These are phyloP conservation scores for Candida oleophila DNA, from an alignment of 805 yeast species.

Conservation along the genomic window DNA sequence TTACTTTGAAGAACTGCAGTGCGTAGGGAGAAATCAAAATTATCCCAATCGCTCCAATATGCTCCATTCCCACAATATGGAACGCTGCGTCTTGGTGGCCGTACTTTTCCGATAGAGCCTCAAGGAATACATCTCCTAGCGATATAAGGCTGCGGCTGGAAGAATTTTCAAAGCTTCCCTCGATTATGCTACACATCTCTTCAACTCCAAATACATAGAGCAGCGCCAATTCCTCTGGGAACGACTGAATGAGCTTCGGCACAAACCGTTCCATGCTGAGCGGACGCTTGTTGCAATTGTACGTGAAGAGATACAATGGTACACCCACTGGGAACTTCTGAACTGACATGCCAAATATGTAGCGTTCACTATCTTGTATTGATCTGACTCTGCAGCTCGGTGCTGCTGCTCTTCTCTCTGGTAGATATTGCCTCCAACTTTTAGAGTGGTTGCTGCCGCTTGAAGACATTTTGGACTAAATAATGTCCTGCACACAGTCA, in stretches of 20 bases:
- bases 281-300: slow-evolving; percentile 54
- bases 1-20: slow-evolving; percentile 26
- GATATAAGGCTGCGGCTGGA: slow-evolving; percentile 38
- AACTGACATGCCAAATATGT: background rate
- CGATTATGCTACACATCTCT: slow-evolving; percentile 57
- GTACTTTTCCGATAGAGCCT: slow-evolving; percentile 35
- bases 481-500: background rate
- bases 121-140: slow-evolving; percentile 34
- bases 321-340: background rate
- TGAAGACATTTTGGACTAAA: background rate
- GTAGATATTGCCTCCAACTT: too few relatives aligned
- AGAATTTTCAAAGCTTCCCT: slow-evolving; percentile 44
- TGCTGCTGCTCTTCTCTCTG: too few relatives aligned
- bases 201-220: slow-evolving; percentile 65
- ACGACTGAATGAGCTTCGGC: slow-evolving; percentile 21
- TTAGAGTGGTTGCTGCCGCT: too few relatives aligned
- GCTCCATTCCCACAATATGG: slow-evolving; percentile 41
- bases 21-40: slow-evolving; percentile 47
- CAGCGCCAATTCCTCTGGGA: slow-evolving; percentile 38
- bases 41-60: slow-evolving; percentile 59
- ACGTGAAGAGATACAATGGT: slow-evolving; percentile 41
- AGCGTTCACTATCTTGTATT: too few relatives aligned
- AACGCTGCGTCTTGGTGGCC: slow-evolving; percentile 28
- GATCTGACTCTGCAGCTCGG: too few relatives aligned
- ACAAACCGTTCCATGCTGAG: slow-evolving; percentile 34